Percentiles rank a stretch among this genome's conserved stretches.
These are phyloP conservation scores for Favolaschia claudopus DNA, from an alignment of 768 basidiomycete species.

Conservation along the genomic window DNA sequence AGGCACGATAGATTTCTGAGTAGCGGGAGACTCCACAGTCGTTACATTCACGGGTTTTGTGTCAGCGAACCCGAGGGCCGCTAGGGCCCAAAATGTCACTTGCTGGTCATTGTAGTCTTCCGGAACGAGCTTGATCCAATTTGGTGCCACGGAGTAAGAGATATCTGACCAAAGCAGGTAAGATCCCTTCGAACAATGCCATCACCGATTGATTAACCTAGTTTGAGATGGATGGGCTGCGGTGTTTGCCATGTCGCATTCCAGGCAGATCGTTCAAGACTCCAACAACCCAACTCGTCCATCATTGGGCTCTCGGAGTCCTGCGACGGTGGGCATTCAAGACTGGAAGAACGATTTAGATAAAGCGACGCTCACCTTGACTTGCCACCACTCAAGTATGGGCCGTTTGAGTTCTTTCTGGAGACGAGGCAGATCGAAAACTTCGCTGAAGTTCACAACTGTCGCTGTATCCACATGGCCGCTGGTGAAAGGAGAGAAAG, in stretches of 20 bases:
- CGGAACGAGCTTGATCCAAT: constrained; percentile 30
- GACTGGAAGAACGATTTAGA: not conserved
- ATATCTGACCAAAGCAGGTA: too few relatives aligned
- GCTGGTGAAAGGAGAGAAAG: not conserved
- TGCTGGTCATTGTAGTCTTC: constrained; percentile 26
- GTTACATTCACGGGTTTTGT: constrained; percentile 17
- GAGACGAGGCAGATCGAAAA: not conserved
- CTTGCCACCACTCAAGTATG: not conserved
- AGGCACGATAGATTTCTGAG: constrained; percentile 25
- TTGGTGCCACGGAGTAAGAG: constrained; percentile 33
- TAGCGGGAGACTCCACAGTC: constrained; percentile 24
- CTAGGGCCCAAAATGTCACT: constrained; percentile 35
- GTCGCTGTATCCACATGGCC: not conserved
- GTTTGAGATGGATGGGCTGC: constrained; percentile 1
- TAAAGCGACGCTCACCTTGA: not conserved
- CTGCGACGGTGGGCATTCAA: too few relatives aligned
- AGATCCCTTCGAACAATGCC: too few relatives aligned
- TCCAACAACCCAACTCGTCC: constrained; percentile 8
- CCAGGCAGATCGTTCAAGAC: not conserved
- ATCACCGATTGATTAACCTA: constrained; percentile 33
- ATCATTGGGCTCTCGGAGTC: not conserved
- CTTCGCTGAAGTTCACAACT: not conserved
- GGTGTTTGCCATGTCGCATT: not conserved
- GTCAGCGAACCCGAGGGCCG: constrained; percentile 31
- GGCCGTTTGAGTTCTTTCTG: not conserved